Evolutionary conservation across 768 basidiomycete genomes (phyloP), one percentile per base, ranked within the genome.

Genomic region (Rhodosporidiobolus sp.): DNA sequence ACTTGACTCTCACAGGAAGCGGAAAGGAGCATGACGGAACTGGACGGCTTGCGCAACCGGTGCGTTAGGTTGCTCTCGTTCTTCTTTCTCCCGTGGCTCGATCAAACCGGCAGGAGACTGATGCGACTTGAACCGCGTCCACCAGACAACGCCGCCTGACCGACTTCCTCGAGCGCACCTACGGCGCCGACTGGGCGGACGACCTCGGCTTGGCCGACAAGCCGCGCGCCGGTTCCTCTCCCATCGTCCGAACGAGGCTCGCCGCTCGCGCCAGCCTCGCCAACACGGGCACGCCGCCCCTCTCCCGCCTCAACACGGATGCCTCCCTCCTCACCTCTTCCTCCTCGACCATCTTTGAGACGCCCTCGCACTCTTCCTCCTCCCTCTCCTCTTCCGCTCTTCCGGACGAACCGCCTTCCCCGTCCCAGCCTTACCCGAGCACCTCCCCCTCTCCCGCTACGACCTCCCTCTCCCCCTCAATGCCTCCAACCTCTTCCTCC

Each of bases 151-250:
- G 61, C 3, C 56, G 69, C 3, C 12, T 70, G 4, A 49, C 49
- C 54, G 68, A 74, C 17, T 70, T 22, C 28, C 61, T 74, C 69
- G 73, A 70, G 24, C 50, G 65, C 24, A 48, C 57, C 11, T 67
- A 74, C 61, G 73, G 73, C 34, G 49, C 68, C 1, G 9, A 20
- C 8, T 74, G 68, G 68, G 61, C 56, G 4, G 61, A 66, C 28
- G 73, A 74, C n/a, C 60, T 74, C 34, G 61, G 61, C 20, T 34
- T 72, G 16, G 17, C 55, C 43, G 71, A 72, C 45, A 58, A 53
- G 20, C 62, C 71, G 0, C 22, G 46, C 3, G 24, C 62, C 6
- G 28, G 32, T 38, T 49, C 71, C 12, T 63, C 71, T 8, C 66
- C 71, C 30, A 43, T 62, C 24, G 52, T 63, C 3, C 66, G 65